Conservation (phyloP, 768 basidiomycete genomes). For the Boletus pseudo-olivaceus region DNA sequence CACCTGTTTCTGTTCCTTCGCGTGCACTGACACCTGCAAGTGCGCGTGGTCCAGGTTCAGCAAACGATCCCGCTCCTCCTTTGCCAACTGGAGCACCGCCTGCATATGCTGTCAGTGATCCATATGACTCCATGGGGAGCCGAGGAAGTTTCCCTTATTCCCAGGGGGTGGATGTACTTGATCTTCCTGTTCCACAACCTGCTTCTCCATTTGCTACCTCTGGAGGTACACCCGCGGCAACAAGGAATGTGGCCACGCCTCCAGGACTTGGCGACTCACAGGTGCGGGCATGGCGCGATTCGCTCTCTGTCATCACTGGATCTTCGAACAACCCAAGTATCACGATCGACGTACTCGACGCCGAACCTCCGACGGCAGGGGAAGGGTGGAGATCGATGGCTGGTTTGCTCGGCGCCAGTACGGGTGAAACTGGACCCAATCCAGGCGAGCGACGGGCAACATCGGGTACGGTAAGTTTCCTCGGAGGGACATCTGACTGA, state of each 20-base stretch:
- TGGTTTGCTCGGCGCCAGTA: constrained; percentile 21
- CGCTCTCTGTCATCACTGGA: constrained; percentile 31
- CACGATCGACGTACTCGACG: constrained; percentile 61
- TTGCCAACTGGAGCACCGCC: constrained; percentile 28
- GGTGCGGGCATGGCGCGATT: constrained; percentile 34
- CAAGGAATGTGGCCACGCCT: constrained; percentile 24
- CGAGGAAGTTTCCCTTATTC: constrained; percentile 26
- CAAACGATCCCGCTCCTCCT: constrained; percentile 8
- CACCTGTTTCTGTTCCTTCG: constrained; percentile 40
- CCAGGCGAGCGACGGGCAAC: constrained; percentile 45
- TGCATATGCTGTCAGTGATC: constrained; percentile 30
- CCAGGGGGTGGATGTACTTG: constrained; percentile 44
- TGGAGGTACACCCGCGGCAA: constrained; percentile 29
- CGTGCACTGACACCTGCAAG: constrained; percentile 47
- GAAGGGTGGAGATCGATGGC: constrained; percentile 59
- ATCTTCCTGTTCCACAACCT: constrained; percentile 57
- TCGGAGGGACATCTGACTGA: constrained; percentile 1
- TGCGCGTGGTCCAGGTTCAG: constrained; percentile 15
- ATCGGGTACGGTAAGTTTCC: constrained; percentile 57
- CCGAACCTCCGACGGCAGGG: constrained; percentile 60
- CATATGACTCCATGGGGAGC: constrained; percentile 26
- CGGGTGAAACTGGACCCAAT: constrained; percentile 16
- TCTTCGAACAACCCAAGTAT: constrained; percentile 32
- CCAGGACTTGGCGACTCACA: constrained; percentile 37
- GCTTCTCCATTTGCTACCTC: constrained; percentile 47